Base-by-base conservation (phyloP, 1,139 yeast species). In the Scheffersomyces cryptocercus region DNA sequence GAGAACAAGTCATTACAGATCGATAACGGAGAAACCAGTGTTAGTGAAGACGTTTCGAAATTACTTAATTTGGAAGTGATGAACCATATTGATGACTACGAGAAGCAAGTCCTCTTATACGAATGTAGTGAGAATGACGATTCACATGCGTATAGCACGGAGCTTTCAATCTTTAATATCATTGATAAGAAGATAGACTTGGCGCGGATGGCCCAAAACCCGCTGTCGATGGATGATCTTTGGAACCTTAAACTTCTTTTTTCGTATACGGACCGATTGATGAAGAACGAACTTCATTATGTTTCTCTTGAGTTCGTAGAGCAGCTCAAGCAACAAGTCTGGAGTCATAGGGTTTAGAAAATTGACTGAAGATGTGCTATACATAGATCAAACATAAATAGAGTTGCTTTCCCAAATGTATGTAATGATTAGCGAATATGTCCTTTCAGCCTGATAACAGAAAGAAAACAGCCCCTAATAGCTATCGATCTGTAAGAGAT, bases 161-260 rank as follows among this genome's bases (percentile, higher is more conserved):
- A 64, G 38, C 61, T 69, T 34, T 62, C 73, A 3, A 56, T 75
- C 24, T 72, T 79, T 40, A 75, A 77, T 29, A 75, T 81, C 11
- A 65, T 81, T 28, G 89, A 85, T 55, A 72, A 77, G 49, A 82
- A 82, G 53, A 59, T 79, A 29, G 84, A 84, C 47, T 60, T 85
- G 35, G 65, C 65, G 29, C 57, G 61, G 3, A 65, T 78, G 54
- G 82, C 82, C 1, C 50, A 52, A 12, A 49, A 53, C 1, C 87
- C 89, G 0, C 46, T 53, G 15, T 58, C 62, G 1, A 58, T 72
- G 2, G 86, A 84, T 43, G 87, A 84, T 44, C 60, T 86, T 40
- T 82, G 89, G 86, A 85, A 84, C 51, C 63, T 87, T 47, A 75
- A 77, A 47, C 61, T 88, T 35, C 63, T 88, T 13, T 84, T 87